Base-by-base conservation (phyloP, 805 yeast genomes). In the Saturnispora kantuleensis region DNA sequence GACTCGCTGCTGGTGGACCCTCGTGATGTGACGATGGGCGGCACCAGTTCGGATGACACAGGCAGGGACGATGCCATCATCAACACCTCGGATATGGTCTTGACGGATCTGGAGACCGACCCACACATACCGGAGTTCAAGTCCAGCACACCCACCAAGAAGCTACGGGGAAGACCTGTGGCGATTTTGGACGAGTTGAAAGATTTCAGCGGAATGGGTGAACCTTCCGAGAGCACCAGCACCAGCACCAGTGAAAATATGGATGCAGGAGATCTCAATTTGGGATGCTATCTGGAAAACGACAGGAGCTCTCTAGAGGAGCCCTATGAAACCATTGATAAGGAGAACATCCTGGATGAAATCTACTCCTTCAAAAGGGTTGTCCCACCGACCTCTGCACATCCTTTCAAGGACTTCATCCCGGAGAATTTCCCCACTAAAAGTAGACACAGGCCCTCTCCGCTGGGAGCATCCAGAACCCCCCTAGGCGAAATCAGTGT, bases 221-320 rank as follows among this genome's bases (percentile, higher is more conserved):
- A 21, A 6, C 26, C 26, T 4, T 5, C 45, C 6, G 15, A 31
- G 9, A 41, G 38, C 35, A n/a, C 18, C 8, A 51, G 38, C 35
- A n/a, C 18, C 8, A 51, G 55, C 39, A 54, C 62, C 2, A 60
- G 65, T 39, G 65, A 21, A 6, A 21, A 60, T 28, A 59, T 50
- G 34, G 57, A 53, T 18, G 31, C 42, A 4, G 53, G 51, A 4
- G 53, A 50, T 21, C 26, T 21, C 5, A 21, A 21, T 7, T 21
- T 21, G 26, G 26, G 8, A 21, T 21, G 26, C 8, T 21, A 21
- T 21, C 26, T 21, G 8, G 10, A 31, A 11, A 34, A 40, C 16
- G 38, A 32, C 15, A 38, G 41, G 15, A 35, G 32, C 12, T 31
- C 16, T 9, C 18, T 13, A 11, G 40, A 35, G 7, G 48, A 48